Evolutionary conservation across 495 filamentous ascomycete genomes (phyloP), one percentile per base, ranked within the genome.

Genomic region (Penicillium pancosmium): DNA sequence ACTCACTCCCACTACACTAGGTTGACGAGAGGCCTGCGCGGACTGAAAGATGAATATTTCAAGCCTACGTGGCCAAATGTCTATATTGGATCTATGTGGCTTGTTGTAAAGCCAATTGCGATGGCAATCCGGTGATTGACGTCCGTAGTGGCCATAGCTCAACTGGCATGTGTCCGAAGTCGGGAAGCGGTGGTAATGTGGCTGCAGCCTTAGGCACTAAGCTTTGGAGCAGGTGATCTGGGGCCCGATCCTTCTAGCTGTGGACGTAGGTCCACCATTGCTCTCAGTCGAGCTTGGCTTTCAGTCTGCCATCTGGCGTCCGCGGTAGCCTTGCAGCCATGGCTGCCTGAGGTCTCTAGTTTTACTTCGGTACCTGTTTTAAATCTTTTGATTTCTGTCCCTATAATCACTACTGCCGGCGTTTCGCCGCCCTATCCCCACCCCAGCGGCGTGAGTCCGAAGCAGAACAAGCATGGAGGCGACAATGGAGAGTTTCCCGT

Each of bases 251-350:
- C 27, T 27, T 27, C 27, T 27, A 4, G 27, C 27, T 27, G 6
- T 27, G 4, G 27, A 27, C 21, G 21, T 21, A 21, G 21, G 21
- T 21, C 21, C 21, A 21, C n/a, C n/a, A n/a, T n/a, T n/a, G 54
- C 54, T 56, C 43, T 56, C 41, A 8, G 54, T 50, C 54, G 18
- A 41, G 33, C 44, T 41, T 41, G 46, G 44, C 54, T 56, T 50
- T 50, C 11, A 50, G 31, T 56, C 54, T 50, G 33, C 34, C 46
- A 56, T 50, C 46, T 56, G 46, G 46, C 46, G 34, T 50, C 46
- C 18, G 43, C 0, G n/a, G 33, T 31, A 41, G 54, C 46, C 21
- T 50, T 41, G 46, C 18, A 49, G 46, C 54, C 46, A 56, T 50
- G 5, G 46, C 46, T 50, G 46, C 27, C 46, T 40, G n/a, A 50